Base-by-base conservation (phyloP, 495 filamentous ascomycete species). In the Cercophora sp. region DNA sequence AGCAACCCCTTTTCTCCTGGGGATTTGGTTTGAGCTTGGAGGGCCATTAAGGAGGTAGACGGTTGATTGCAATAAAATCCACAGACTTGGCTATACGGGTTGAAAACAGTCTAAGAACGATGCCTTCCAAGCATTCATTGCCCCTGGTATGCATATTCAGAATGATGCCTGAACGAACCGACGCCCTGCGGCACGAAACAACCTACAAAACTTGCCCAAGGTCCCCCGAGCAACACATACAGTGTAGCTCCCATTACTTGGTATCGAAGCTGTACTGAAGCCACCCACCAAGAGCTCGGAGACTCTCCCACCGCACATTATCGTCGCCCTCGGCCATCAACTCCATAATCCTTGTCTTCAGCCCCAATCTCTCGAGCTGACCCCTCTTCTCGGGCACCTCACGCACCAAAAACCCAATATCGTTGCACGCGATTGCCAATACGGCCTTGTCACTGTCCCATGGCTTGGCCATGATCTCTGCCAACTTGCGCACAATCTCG, bases 391-490 rank as follows among this genome's bases (percentile, higher is more conserved):
- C 92, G 4, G 93, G 89, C 42, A 91, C 85, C 70, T 94, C 91
- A 61, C 87, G 90, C 20, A 98, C 92, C 47, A 98, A 71, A 51
- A 75, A 85, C 11, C 89, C 91, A 16, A 97, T 79, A 67, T 98
- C 93, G 62, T 96, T 96, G 70, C 91, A 96, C 18, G 86, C 94
- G 66, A 97, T 93, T 0, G 94, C 93, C 54, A 98, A 77, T 18
- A 97, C 92, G 60, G 93, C 87, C 75, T 96, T 96, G 68, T 97
- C 94, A 51, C 83, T 86, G 11, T 91, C 88, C 91, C 91, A 96
- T 22, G 78, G 70, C 74, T 94, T 91, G 24, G 77, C 72, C 70
- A 98, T 77, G 34, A 96, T 96, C 63, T 94, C 89, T 4, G 87
- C 87, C 15, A 98, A 74, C 69, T 91, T 89, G 68, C 83, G 86